Evolutionary conservation across 257 asterid genomes (phyloP).

Genomic region (Ligustrum vulgare): DNA sequence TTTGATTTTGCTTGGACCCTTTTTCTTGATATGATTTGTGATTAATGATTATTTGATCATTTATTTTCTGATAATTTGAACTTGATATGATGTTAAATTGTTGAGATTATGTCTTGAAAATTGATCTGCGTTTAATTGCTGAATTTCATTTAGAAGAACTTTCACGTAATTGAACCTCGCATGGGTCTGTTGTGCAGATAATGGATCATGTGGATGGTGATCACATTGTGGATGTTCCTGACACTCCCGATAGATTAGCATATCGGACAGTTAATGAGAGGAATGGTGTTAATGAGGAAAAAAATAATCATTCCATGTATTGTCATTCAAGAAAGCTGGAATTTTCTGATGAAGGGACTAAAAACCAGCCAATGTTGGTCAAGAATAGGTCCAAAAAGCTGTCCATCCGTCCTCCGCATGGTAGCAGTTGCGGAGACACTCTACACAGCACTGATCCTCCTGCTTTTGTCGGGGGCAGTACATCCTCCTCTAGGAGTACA

Average conservation of each 20-base stretch:
- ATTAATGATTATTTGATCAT: conserved; percentile 13
- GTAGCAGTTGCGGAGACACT: conserved; percentile 30
- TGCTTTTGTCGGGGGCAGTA: conserved; percentile 19
- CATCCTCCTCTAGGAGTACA: conserved; percentile 44
- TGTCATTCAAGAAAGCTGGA: conserved; percentile 28
- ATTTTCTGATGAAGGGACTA: conserved; percentile 36
- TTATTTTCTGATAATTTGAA: conserved; percentile 16
- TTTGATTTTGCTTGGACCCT: not conserved
- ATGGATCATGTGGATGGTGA: conserved; percentile 71
- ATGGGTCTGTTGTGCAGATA: conserved; percentile 39
- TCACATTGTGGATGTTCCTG: conserved; percentile 58
- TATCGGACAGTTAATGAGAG: conserved; percentile 30
- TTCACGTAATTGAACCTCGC: not conserved
- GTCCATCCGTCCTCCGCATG: conserved; percentile 35
- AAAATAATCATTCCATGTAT: conserved; percentile 18
- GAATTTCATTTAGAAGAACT: conserved; percentile 2
- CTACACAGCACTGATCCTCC: conserved; percentile 27
- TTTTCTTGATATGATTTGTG: not conserved
- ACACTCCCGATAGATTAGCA: conserved; percentile 69
- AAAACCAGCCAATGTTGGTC: conserved; percentile 35
- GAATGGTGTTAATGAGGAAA: conserved; percentile 29
- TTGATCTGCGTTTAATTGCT: conserved; percentile 11
- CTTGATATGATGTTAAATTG: conserved; percentile 4
- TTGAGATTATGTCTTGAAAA: conserved; percentile 8
- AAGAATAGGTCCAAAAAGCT: conserved; percentile 44